Evolutionary conservation across 345 rosid genomes (phyloP), one percentile per base, ranked within the genome.

Genomic region (Acer campestre): DNA sequence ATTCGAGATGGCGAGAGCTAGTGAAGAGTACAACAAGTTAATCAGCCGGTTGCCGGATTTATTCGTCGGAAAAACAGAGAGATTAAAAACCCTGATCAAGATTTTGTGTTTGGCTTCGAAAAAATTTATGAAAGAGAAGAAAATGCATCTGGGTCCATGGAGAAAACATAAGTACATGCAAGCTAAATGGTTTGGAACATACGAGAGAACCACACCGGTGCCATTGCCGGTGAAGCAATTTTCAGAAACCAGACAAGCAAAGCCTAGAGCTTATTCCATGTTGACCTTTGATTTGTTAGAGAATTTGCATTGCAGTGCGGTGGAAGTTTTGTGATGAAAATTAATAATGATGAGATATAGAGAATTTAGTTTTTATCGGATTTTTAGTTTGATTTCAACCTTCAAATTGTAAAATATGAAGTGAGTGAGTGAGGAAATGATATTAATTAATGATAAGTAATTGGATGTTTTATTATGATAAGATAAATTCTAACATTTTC

Each of bases 71-170:
- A 93, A 93, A 84, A 80, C 86, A 0, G 98, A 93, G 64, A 90
- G 98, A 81, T 82, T 95, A 59, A 87, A 80, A 64, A 82, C 85
- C 6, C 31, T 93, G 83, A 89, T 92, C 73, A 93, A 93, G 79
- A 88, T 92, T 4, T 13, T 95, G 61, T 95, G 99, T 75, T 61
- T 77, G 0, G 93, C 99, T 0, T 92, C 87, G 3, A 93, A 95
- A 68, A 87, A 72, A 63, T 90, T 92, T 77, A 86, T 91, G 94
- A 92, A 90, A 80, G 97, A 95, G 83, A 90, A 86, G 83, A 89
- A 91, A 74, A 93, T 93, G 89, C 96, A 95, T 77, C 68, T 95
- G 83, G 97, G 87, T 55, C 99, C 99, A 10, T 93, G 98, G 98
- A 90, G 98, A 78, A 95, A 89, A 86, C 88, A 89, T 61, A 90